These are phyloP conservation scores for Yamadazyma dushanensis DNA, from an alignment of 1,139 yeast genomes.

Conservation along the genomic window DNA sequence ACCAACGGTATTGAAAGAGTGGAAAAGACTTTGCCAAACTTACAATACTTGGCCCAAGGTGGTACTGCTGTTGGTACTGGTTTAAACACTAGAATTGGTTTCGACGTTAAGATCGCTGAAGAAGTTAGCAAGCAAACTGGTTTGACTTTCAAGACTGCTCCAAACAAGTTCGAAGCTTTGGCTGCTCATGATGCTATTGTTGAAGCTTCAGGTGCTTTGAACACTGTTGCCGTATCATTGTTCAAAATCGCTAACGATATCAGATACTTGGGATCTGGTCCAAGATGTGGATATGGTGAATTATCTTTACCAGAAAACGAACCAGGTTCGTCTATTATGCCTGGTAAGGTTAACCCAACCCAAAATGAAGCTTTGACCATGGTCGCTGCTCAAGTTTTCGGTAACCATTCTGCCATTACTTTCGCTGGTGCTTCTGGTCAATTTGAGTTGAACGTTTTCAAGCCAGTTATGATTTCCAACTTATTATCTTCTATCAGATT, in stretches of 20 bases:
- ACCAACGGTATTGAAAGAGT: slow-evolving; percentile 88
- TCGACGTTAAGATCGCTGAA: slow-evolving; percentile 78
- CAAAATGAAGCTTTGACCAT: slow-evolving; percentile 98
- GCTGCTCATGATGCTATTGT: slow-evolving; percentile 99
- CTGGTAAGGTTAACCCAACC: slow-evolving; percentile 98
- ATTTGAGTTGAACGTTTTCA: slow-evolving; percentile 96
- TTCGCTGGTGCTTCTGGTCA: slow-evolving; percentile 99
- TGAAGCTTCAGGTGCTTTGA: slow-evolving; percentile 95
- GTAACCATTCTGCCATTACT: slow-evolving; percentile 92
- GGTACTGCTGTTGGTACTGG: slow-evolving; percentile 99
- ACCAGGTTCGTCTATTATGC: slow-evolving; percentile 99
- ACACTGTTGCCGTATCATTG: slow-evolving; percentile 89
- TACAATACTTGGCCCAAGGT: slow-evolving; percentile 91
- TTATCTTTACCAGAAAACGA: slow-evolving; percentile 94
- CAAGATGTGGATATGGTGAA: slow-evolving; percentile 99
- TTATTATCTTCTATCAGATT: slow-evolving; percentile 83
- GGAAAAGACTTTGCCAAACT: slow-evolving; percentile 70
- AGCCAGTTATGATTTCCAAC: slow-evolving; percentile 93
- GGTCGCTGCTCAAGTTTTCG: slow-evolving; percentile 97
- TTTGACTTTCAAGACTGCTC: slow-evolving; percentile 86
- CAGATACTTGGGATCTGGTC: slow-evolving; percentile 97
- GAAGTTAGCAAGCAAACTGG: slow-evolving; percentile 84
- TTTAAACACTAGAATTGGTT: slow-evolving; percentile 88
- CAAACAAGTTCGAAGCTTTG: slow-evolving; percentile 97
- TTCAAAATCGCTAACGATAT: slow-evolving; percentile 97